Evolutionary conservation across 2,329 filamentous ascomycete species (phyloP).

Genomic region (Cadophora luteo-olivacea): DNA sequence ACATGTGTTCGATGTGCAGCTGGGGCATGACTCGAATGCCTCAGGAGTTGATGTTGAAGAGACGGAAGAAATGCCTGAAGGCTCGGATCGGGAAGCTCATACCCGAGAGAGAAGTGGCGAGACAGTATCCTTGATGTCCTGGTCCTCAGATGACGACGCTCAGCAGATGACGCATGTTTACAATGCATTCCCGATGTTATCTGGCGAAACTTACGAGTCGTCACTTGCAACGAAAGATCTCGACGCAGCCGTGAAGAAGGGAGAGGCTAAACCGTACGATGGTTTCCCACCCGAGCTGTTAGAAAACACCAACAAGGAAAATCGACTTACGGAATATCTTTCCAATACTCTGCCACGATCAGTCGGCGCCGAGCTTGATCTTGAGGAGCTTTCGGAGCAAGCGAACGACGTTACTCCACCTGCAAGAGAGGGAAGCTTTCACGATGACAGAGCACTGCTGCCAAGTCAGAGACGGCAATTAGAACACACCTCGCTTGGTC

Average conservation of each 20-base stretch:
- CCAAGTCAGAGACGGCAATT: constrained; percentile 37
- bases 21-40: constrained; percentile 1
- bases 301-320: constrained; percentile 27
- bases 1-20: background rate
- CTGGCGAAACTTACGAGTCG: background rate
- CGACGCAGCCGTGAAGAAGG: constrained; percentile 1
- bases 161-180: constrained; percentile 19
- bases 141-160: constrained; percentile 17
- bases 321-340: constrained; percentile 24
- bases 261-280: constrained; percentile 23
- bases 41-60: constrained; percentile 19
- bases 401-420: background rate
- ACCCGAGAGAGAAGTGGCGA: constrained; percentile 22
- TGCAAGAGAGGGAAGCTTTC: constrained; percentile 32
- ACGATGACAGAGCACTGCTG: constrained; percentile 39
- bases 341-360: constrained; percentile 35
- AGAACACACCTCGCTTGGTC: constrained; percentile 1
- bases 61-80: constrained; percentile 14
- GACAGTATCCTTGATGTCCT: constrained; percentile 26
- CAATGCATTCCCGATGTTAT: constrained; percentile 22
- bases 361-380: constrained; percentile 14
- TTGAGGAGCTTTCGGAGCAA: background rate
- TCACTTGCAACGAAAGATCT: background rate
- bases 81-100: background rate
- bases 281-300: constrained; percentile 36